A percentile compares a stretch with the other conserved stretches of the same genome.
Conservation (phyloP, 225 moss, liverwort and hornwort species). For the Pleurozium schreberi region DNA sequence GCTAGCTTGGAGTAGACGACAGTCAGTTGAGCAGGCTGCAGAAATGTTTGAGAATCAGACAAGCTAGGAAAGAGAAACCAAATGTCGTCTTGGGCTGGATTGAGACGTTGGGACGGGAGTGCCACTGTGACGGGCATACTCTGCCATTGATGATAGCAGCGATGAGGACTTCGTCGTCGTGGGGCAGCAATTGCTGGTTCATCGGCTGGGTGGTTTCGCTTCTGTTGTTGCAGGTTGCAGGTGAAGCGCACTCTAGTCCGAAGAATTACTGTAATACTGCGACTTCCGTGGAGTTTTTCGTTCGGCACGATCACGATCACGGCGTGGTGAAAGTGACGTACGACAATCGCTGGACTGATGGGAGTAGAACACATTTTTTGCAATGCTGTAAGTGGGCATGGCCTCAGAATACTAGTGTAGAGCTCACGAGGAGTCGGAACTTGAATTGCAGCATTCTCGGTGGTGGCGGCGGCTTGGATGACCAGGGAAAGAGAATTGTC, state of each 20-base stretch:
- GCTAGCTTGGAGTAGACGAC: neutral
- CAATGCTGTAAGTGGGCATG: constrained; percentile 17
- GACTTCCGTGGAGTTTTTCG: neutral
- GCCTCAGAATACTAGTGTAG: neutral
- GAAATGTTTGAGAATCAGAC: neutral
- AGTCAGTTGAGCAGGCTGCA: neutral
- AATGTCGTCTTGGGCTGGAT: neutral
- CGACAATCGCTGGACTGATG: neutral
- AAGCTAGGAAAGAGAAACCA: neutral
- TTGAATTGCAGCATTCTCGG: constrained; percentile 1
- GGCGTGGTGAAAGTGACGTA: constrained; percentile 10
- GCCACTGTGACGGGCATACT: neutral
- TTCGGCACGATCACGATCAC: neutral
- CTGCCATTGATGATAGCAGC: neutral
- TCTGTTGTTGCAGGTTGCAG: neutral
- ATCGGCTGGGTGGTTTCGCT: neutral
- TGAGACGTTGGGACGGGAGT: neutral
- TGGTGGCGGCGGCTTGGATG: neutral
- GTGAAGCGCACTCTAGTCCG: neutral
- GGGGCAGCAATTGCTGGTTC: neutral
- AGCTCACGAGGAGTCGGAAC: neutral
- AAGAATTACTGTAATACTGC: neutral
- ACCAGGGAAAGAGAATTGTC: neutral
- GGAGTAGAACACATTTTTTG: neutral
- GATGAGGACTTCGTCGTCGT: neutral